Conservation (phyloP, 257 asterid genomes). For the Sherardia arvensis region DNA sequence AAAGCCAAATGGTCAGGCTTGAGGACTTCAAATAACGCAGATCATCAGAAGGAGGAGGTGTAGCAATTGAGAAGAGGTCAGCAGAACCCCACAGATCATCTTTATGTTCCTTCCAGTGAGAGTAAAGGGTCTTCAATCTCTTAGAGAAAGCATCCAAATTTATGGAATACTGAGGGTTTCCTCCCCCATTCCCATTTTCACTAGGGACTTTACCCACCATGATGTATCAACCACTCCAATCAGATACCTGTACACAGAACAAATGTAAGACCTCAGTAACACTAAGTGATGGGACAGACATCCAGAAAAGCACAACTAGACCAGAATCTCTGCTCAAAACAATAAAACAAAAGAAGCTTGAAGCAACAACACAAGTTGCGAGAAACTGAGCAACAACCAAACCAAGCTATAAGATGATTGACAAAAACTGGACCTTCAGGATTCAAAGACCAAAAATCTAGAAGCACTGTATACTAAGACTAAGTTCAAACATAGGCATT, state of each 20-base stretch:
- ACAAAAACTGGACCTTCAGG: not conserved
- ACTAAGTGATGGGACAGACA: not conserved
- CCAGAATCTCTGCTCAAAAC: not conserved
- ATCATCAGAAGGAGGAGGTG: constrained; percentile 61
- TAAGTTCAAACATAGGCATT: too few species aligned
- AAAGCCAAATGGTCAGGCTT: constrained; percentile 53
- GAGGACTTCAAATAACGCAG: constrained; percentile 63
- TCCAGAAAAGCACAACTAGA: not conserved
- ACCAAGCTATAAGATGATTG: not conserved
- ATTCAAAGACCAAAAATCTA: not conserved
- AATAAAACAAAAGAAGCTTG: not conserved
- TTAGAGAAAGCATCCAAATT: constrained; percentile 36
- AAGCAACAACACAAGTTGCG: too few species aligned
- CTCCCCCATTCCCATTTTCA: constrained; percentile 25
- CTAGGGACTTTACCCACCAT: constrained; percentile 41
- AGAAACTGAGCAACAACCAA: not conserved
- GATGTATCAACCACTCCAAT: constrained; percentile 12
- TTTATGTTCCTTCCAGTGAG: constrained; percentile 42
- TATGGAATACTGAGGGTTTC: constrained; percentile 30
- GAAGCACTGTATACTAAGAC: too few species aligned
- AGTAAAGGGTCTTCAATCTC: constrained; percentile 42
- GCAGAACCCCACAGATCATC: constrained; percentile 49
- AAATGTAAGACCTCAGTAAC: not conserved
- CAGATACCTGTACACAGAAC: constrained; percentile 8
- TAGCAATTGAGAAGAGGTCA: constrained; percentile 43